Conservation (phyloP, 306 rosid species). For the Castanea sativa region DNA sequence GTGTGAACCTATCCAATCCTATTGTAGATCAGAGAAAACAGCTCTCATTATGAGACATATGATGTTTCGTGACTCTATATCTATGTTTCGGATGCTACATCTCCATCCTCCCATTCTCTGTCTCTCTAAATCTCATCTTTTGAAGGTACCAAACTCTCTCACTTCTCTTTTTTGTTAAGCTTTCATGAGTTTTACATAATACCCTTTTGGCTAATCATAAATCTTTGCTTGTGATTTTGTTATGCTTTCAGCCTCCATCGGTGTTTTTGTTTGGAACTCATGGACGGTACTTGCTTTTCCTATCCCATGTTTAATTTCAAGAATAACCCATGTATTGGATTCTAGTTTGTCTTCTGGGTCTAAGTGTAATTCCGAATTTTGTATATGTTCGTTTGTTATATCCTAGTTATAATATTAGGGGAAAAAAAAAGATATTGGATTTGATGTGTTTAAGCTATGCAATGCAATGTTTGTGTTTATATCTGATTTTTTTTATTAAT, state of each 20-base stretch:
- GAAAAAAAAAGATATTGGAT: neutral
- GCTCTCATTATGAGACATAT: too few relatives aligned
- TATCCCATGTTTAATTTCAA: neutral
- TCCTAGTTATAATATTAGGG: neutral
- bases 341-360: neutral
- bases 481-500: neutral
- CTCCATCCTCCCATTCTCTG: too few relatives aligned
- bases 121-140: too few relatives aligned
- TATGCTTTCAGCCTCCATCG: conserved; percentile 27
- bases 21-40: too few relatives aligned
- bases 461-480: neutral
- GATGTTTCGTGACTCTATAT: too few relatives aligned
- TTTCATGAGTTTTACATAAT: neutral
- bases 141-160: too few relatives aligned
- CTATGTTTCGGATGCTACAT: too few relatives aligned
- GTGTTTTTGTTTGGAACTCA: conserved; percentile 31
- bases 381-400: neutral
- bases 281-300: conserved; percentile 40
- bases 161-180: neutral
- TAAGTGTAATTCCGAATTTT: neutral
- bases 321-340: neutral
- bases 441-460: neutral
- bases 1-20: too few relatives aligned
- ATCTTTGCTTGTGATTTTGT: neutral
- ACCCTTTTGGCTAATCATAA: neutral